A percentile compares a stretch with the other conserved stretches of the same genome.
Evolutionary conservation across 2,329 filamentous ascomycete genomes (phyloP).

Genomic region (Arthroderma uncinatum): DNA sequence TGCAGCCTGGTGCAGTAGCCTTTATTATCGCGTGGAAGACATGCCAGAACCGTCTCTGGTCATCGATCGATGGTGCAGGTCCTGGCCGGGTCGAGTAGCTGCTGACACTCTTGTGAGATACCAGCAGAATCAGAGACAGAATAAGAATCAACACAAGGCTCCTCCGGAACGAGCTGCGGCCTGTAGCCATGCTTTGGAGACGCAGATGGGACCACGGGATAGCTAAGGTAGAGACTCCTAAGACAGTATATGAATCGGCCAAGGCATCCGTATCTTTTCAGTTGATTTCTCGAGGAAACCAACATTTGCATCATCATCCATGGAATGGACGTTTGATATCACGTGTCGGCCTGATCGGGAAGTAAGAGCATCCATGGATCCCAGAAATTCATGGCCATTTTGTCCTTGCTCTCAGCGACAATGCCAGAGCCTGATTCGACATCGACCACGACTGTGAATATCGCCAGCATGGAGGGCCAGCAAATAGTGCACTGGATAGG

Average conservation of each 20-base stretch:
- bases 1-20: constrained; percentile 13
- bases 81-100: neutral
- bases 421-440: too few relatives aligned
- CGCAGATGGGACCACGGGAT: neutral
- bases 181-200: constrained; percentile 7
- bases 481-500: too few relatives aligned
- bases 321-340: constrained; percentile 18
- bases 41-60: constrained; percentile 15
- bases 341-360: constrained; percentile 1
- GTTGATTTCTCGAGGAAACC: neutral
- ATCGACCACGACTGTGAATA: too few relatives aligned
- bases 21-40: constrained; percentile 14
- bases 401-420: neutral
- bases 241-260: neutral
- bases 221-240: neutral
- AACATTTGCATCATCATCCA: neutral
- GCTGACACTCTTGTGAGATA: constrained; percentile 1
- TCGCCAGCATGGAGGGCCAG: too few relatives aligned
- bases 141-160: constrained; percentile 8
- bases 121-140: neutral
- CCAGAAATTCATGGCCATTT: neutral
- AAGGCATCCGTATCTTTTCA: too few relatives aligned
- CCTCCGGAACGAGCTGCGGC: constrained; percentile 9
- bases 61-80: neutral
- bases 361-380: neutral